phyloP scores from a whole-genome alignment of 2,329 filamentous ascomycete species.

The Zelopaecilomyces penicillatus region DNA sequence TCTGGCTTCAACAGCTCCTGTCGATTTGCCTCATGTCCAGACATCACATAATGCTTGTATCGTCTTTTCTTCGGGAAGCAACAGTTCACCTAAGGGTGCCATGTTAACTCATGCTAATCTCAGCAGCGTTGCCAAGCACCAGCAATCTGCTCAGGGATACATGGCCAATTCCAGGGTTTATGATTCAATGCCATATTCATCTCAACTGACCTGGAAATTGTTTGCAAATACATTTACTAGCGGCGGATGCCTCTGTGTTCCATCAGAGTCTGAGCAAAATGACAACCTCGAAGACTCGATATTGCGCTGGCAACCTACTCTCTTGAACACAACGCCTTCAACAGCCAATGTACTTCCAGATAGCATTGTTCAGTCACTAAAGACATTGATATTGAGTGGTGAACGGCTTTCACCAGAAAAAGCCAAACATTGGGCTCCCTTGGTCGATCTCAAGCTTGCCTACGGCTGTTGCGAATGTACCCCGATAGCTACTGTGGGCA shows the following conservation, averaged over 20 bases:
- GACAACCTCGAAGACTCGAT: constrained; percentile 8
- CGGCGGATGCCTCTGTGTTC: constrained; percentile 15
- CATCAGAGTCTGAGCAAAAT: constrained; percentile 10
- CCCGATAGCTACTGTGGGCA: neutral
- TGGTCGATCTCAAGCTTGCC: neutral
- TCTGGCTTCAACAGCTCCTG: neutral
- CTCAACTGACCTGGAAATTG: constrained; percentile 6
- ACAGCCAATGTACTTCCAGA: neutral
- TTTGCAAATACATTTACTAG: constrained; percentile 5
- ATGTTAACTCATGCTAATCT: constrained; percentile 19
- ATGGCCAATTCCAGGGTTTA: constrained; percentile 1
- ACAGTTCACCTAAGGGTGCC: constrained; percentile 43
- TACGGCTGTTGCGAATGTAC: neutral
- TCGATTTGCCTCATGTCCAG: constrained; percentile 1
- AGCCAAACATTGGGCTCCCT: neutral
- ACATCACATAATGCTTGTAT: constrained; percentile 13
- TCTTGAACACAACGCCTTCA: constrained; percentile 8
- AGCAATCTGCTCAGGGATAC: constrained; percentile 6
- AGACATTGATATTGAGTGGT: neutral
- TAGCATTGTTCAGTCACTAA: neutral
- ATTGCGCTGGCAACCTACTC: neutral
- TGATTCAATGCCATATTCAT: constrained; percentile 1
- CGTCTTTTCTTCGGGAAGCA: constrained; percentile 44
- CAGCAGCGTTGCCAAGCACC: constrained; percentile 7
- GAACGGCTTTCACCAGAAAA: neutral